Evolutionary conservation across 805 yeast species (phyloP), one percentile per base, ranked within the genome.

Genomic region (Candida loeiensis): DNA sequence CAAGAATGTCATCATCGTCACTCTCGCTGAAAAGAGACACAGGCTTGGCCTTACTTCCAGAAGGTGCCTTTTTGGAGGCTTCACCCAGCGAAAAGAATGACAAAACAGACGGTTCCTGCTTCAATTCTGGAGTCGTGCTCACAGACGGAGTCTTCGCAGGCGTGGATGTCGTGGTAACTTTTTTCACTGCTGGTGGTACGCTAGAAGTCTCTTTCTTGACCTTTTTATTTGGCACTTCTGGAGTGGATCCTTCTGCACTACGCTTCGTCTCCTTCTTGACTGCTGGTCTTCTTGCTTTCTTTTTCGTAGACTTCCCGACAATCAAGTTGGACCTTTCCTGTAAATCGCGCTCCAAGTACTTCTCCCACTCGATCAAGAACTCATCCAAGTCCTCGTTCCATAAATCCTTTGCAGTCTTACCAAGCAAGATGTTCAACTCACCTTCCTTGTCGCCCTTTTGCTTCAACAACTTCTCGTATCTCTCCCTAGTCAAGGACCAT

Each of bases 401-500:
- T 41, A 93, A 66, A 58, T 90, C 97, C 58, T 86, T 87, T 12
- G 96, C 89, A 9, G 85, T 69, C 54, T 79, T 70, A 40, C 75
- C 73, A 50, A 89, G 73, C 49, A 93, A 69, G 1, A 55, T 58
- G 33, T 78, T 82, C 51, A 91, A 72, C 55, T 86, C 95, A 9
- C 60, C 68, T 56, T 88, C 91, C 53, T 81, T 83, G 18, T 69
- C 82, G 41, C 79, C 86, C 45, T 79, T 75, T 57, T 90, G 95
- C 39, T 73, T 73, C 52, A 89, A 66, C 48, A 93, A 68, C 49
- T 77, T 81, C 53, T 87, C 90, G 56, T 90, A 93, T 51, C 93
- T 77, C 63, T 93, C 99, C 43, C 73, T 74, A 0, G 99, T 91
- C 56, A 93, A 76, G 27, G 96, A 84, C 93, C 96, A 88, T 48